These are phyloP conservation scores for Calophaca sinica DNA, from an alignment of 306 rosid genomes.

Conservation along the genomic window DNA sequence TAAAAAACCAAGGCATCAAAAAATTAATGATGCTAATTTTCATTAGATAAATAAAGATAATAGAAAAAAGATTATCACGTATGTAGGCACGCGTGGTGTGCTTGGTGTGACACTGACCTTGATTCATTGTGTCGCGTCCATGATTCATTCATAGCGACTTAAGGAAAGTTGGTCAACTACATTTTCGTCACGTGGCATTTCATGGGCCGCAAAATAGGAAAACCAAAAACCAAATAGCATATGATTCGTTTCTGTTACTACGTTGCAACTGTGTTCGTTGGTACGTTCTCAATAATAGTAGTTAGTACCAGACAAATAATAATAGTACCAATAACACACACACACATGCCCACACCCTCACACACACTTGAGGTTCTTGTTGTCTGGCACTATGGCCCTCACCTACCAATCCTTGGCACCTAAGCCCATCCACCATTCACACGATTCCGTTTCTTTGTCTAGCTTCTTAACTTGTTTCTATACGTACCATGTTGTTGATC, in stretches of 20 bases:
- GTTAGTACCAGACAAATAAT: slow-evolving; percentile 11
- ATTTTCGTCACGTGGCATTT: slow-evolving; percentile 40
- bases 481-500: not conserved
- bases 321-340: not conserved
- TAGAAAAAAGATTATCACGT: too few relatives aligned
- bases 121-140: not conserved
- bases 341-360: not conserved
- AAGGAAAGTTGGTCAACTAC: not conserved
- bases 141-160: not conserved
- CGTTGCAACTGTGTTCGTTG: not conserved
- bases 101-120: not conserved
- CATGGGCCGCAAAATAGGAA: not conserved
- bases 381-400: not conserved
- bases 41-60: too few relatives aligned
- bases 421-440: not conserved
- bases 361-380: not conserved
- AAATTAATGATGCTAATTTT: not conserved
- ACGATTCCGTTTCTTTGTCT: not conserved
- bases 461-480: not conserved
- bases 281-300: slow-evolving; percentile 14
- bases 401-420: slow-evolving; percentile 24
- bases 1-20: not conserved
- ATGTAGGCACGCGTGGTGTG: not conserved
- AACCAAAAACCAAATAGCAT: not conserved
- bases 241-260: not conserved